Percentiles rank a stretch among this genome's conserved stretches.
Evolutionary conservation across 306 rosid species (phyloP).

Genomic region (Cicer chorassanicum): DNA sequence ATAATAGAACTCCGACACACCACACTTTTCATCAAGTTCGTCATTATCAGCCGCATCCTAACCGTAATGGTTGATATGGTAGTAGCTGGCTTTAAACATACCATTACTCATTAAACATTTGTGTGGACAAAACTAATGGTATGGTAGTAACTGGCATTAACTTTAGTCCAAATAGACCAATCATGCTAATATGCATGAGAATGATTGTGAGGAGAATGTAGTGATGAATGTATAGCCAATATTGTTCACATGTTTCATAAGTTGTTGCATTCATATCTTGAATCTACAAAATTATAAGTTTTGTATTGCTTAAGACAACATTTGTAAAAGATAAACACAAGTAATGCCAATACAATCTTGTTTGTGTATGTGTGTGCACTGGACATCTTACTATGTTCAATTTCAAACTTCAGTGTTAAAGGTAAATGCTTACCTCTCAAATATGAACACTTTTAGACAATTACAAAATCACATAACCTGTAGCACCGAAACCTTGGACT

Average conservation of each 20-base stretch:
- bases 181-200: constrained; percentile 95
- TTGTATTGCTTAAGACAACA: constrained; percentile 14
- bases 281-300: constrained; percentile 60
- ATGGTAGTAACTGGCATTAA: constrained; percentile 81
- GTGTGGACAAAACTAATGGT: constrained; percentile 69
- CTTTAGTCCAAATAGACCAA: constrained; percentile 85
- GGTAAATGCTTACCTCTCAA: background rate
- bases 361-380: background rate
- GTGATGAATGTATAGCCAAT: constrained; percentile 87
- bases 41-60: constrained; percentile 83
- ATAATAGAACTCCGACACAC: constrained; percentile 58
- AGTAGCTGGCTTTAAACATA: too few species aligned
- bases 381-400: background rate
- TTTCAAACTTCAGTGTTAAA: constrained; percentile 1
- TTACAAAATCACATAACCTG: background rate
- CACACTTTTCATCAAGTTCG: constrained; percentile 61
- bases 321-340: constrained; percentile 7
- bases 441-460: background rate
- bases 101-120: constrained; percentile 81
- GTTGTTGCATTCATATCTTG: constrained; percentile 73
- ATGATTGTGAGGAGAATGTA: constrained; percentile 69
- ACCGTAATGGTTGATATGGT: constrained; percentile 33
- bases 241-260: constrained; percentile 83
- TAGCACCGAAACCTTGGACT: too few species aligned
- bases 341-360: background rate